Evolutionary conservation across 306 rosid genomes (phyloP).

Genomic region (Ormosia emarginata): DNA sequence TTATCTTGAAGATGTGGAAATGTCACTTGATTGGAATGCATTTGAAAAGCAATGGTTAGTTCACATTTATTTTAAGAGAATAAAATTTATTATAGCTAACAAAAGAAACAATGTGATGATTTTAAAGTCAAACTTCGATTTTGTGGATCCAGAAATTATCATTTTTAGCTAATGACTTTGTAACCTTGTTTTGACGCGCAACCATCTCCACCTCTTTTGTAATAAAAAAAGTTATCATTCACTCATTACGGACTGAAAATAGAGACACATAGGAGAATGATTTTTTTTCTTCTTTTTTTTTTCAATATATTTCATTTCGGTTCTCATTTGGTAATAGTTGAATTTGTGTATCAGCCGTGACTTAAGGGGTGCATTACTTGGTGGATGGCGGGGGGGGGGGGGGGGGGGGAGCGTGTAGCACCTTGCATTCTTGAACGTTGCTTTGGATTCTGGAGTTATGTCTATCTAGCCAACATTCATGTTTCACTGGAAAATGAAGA

Average conservation of each 20-base stretch:
- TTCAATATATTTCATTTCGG: too few relatives aligned
- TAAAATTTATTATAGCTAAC: too few relatives aligned
- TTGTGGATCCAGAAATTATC: neutral
- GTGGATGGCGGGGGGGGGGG: neutral
- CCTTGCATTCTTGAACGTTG: neutral
- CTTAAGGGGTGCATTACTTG: neutral
- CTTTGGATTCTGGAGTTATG: neutral
- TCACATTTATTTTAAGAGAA: too few relatives aligned
- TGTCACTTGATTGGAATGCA: too few relatives aligned
- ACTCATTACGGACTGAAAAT: too few relatives aligned
- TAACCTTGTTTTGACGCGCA: neutral
- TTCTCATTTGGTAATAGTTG: too few relatives aligned
- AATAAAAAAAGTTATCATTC: too few relatives aligned
- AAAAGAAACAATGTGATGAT: neutral
- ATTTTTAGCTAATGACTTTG: neutral
- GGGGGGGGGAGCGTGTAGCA: neutral
- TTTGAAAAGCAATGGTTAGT: too few relatives aligned
- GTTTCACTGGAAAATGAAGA: neutral
- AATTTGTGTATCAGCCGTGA: too few relatives aligned
- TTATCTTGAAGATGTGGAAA: too few relatives aligned
- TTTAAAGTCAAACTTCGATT: neutral
- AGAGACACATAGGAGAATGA: too few relatives aligned
- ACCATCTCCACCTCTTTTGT: neutral
- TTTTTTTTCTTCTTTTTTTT: too few relatives aligned
- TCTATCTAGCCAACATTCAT: neutral